Base-by-base conservation (phyloP, 805 yeast species). In the Saccharomycopsis fermentans region DNA sequence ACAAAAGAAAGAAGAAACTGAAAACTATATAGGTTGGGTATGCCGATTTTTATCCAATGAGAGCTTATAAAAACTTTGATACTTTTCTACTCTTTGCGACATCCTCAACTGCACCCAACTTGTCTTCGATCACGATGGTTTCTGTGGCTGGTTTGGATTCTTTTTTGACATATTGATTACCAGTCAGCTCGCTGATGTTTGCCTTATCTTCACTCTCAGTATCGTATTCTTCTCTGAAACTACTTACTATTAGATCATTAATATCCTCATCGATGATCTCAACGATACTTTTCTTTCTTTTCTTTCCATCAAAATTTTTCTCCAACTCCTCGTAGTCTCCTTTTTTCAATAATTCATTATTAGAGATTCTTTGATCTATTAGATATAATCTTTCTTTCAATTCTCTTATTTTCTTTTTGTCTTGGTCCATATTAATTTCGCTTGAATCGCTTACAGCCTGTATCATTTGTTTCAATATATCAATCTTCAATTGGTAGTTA, bases 341-440 rank as follows among this genome's bases (percentile, higher is more conserved):
- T 19, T 56, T 53, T 36, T 61, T 64, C 34, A 57, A 59, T 34
- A 27, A 43, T 24, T 56, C 54, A 43, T 35, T 17, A 11, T 55
- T 48, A 51, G 51, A 54, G 29, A 60, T 47, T 32, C 48, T 55
- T 27, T 58, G 63, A 37, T 65, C 62, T 19, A 66, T 60, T 26
- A 66, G 69, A 29, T 63, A 63, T 62, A 70, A 59, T 62, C 80
- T 83, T 21, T 43, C 50, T n/a, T 26, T 43, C 24, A 43, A 26
- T 43, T 43, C 50, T 8, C 29, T 14, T 11, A 43, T 24, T 43
- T 21, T 43, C 2, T 21, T 2, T 39, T 71, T 65, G 9, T 71
- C 71, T 1, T 76, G 67, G 60, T 77, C 74, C 17, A 81, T 69
- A 50, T 57, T 70, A 12, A 79, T 81, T 5, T 73, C 73, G 3